phyloP scores from a whole-genome alignment of 163 green algal species.

The Smithsoniella earleae region DNA sequence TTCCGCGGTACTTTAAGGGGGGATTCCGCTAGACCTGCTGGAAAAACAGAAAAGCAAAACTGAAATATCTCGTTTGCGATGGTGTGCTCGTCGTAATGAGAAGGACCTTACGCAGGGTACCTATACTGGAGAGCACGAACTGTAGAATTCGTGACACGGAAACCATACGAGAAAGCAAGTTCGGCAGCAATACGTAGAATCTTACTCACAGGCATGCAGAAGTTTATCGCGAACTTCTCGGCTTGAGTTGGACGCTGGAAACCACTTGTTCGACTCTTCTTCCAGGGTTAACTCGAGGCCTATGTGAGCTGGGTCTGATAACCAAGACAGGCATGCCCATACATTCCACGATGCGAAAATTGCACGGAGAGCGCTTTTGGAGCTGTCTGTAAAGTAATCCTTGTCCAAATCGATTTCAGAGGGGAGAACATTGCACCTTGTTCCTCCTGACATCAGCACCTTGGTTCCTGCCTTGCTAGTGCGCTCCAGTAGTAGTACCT shows the following conservation, averaged over 20 bases:
- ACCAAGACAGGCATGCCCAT: conserved; percentile 50
- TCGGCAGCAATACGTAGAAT: no score
- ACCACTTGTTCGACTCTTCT: conserved; percentile 70
- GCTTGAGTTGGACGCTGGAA: conserved; percentile 66
- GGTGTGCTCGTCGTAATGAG: no score
- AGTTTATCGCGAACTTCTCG: conserved; percentile 53
- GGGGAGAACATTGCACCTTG: conserved; percentile 79
- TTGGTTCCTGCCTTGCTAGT: conserved; percentile 69
- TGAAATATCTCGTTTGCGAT: no score
- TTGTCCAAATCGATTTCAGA: conserved; percentile 42
- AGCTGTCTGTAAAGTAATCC: conserved; percentile 66
- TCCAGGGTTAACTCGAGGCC: conserved; percentile 64
- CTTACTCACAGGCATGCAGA: conserved; percentile 23
- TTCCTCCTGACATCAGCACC: conserved; percentile 76
- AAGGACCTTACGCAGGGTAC: no score
- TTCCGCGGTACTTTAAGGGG: no score
- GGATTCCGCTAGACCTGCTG: no score
- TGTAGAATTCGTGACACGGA: no score
- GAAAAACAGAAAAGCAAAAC: no score
- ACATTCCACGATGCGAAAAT: conserved; percentile 67
- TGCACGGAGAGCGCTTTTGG: conserved; percentile 44
- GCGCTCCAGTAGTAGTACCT: conserved; percentile 65
- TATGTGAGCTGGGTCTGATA: conserved; percentile 42
- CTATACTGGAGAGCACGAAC: no score
- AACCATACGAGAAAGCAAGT: no score